Conservation (phyloP, 768 basidiomycete species). For the Calvatia gigantea region DNA sequence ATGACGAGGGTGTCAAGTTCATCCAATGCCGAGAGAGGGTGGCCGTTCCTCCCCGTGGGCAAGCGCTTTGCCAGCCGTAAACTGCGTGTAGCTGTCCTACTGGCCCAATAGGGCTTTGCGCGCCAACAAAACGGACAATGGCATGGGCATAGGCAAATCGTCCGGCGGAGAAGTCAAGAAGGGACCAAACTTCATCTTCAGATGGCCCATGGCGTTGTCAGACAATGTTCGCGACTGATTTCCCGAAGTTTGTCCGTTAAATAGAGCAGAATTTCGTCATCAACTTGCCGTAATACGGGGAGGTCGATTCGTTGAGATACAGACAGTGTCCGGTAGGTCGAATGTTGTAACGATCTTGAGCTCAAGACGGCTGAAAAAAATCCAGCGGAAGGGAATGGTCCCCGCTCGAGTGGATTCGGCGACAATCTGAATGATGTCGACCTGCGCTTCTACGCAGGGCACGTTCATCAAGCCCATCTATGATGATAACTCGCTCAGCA, state of each 20-base stretch:
- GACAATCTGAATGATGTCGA: background rate
- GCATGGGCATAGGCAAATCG: slow-evolving; percentile 1
- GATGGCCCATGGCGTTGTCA: background rate
- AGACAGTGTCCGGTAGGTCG: background rate
- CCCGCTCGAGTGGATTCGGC: background rate
- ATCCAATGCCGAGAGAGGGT: slow-evolving; percentile 2
- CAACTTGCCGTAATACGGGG: background rate
- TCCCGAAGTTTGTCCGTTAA: background rate
- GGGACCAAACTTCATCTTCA: background rate
- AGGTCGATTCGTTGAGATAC: background rate
- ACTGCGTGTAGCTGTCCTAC: background rate
- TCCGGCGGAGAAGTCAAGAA: background rate
- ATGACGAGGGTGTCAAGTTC: background rate
- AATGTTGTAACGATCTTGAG: background rate
- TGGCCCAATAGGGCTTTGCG: background rate
- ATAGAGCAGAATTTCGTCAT: background rate
- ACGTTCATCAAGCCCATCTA: slow-evolving; percentile 3
- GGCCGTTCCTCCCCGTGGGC: too few species aligned
- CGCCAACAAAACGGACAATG: background rate
- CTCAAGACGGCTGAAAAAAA: background rate
- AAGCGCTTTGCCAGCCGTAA: background rate
- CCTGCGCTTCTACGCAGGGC: background rate
- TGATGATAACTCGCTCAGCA: background rate
- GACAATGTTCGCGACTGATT: background rate
- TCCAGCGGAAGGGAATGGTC: background rate